Evolutionary conservation across 1,284 basidiomycete genomes (phyloP).

Genomic region (Malassezia pachydermatis): DNA sequence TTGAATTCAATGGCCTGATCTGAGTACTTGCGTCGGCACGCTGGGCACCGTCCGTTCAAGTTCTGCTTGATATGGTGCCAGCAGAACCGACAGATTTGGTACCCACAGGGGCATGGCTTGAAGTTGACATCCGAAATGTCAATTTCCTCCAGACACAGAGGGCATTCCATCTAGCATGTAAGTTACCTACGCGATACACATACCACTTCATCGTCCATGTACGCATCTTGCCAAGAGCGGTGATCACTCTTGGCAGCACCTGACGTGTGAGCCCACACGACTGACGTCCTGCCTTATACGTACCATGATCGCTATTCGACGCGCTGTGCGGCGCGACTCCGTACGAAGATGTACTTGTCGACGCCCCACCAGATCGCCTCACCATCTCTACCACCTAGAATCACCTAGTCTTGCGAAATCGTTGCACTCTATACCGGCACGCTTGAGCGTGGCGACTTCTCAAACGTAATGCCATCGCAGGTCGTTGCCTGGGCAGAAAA

Average conservation of each 20-base stretch:
- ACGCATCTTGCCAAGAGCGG: constrained; percentile 3
- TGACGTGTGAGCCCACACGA: background rate
- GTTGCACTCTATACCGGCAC: no score
- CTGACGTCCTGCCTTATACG: background rate
- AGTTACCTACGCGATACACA: constrained; percentile 3
- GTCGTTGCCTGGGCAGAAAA: no score
- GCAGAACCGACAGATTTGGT: constrained; percentile 99
- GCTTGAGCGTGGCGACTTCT: no score
- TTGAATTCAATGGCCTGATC: constrained; percentile 91
- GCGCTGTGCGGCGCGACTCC: background rate
- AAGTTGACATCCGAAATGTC: constrained; percentile 98
- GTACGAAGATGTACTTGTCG: constrained; percentile 1
- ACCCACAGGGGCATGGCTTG: constrained; percentile 96
- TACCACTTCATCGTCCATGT: constrained; percentile 12
- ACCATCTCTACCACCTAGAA: no score
- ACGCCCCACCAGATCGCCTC: constrained; percentile 3
- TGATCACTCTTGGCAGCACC: background rate
- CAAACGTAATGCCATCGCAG: no score
- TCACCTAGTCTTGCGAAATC: no score
- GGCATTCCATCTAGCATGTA: constrained; percentile 77
- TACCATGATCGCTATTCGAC: background rate
- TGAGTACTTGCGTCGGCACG: constrained; percentile 85
- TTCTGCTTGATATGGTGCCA: constrained; percentile 98
- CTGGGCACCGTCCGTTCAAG: constrained; percentile 90
- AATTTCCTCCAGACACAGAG: constrained; percentile 96